Conservation (phyloP, 768 basidiomycete genomes). For the Tulasnella sp. region DNA sequence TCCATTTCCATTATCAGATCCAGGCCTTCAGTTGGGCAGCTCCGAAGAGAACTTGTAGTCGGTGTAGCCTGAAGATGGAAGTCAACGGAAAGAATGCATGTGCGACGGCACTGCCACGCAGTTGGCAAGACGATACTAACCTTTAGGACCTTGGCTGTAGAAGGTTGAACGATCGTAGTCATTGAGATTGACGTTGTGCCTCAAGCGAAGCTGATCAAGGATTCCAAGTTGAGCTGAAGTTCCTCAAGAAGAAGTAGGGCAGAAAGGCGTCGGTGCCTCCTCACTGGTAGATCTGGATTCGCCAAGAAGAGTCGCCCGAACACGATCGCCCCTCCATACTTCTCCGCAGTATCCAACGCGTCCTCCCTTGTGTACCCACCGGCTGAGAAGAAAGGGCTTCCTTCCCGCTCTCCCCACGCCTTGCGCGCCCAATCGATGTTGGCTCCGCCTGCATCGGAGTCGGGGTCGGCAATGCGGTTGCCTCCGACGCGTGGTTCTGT, state of each 20-base stretch:
- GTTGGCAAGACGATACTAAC: background rate
- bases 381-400: background rate
- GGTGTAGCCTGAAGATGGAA: background rate
- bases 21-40: no score
- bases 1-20: no score
- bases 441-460: no score
- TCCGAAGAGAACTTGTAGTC: background rate
- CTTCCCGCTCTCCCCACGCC: background rate
- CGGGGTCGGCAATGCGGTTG: background rate
- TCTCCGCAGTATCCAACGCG: background rate
- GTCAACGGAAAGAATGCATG: background rate
- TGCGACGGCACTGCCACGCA: no score
- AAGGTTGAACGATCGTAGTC: constrained; percentile 1
- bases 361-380: constrained; percentile 1
- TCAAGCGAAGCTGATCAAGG: background rate
- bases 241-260: background rate
- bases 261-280: no score
- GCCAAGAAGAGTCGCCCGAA: constrained; percentile 2
- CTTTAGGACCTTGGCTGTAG: background rate
- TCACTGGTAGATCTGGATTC: constrained; percentile 4
- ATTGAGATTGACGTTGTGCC: background rate
- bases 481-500: constrained; percentile 16
- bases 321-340: constrained; percentile 3
- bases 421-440: background rate
- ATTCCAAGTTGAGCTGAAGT: no score